phyloP scores from a whole-genome alignment of 306 rosid species.

The Elaeagnus macrophylla region DNA sequence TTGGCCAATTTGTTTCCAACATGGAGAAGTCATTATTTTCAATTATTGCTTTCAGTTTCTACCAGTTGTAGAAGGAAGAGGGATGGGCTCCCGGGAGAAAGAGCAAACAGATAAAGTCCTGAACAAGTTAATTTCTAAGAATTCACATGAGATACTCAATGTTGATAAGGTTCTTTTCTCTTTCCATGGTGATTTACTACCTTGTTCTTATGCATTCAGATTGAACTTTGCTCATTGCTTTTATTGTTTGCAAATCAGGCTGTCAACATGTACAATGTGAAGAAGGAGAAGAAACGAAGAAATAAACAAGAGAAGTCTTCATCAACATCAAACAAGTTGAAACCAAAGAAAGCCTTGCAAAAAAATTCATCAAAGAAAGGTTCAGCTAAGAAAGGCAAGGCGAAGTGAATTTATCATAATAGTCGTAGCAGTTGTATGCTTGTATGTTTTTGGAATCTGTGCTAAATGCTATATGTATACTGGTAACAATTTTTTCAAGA shows the following conservation, averaged over 20 bases:
- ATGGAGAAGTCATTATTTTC: not conserved
- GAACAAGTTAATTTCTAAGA: conserved; percentile 74
- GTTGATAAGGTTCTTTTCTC: conserved; percentile 49
- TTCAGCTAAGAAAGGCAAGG: conserved; percentile 40
- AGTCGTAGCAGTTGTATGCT: conserved; percentile 15
- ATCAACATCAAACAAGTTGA: conserved; percentile 47
- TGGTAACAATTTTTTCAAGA: not conserved
- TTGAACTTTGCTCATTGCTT: not conserved
- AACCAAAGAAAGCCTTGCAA: conserved; percentile 43
- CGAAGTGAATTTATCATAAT: conserved; percentile 33
- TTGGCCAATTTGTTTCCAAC: not conserved
- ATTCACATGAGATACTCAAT: conserved; percentile 73
- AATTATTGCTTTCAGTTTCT: conserved; percentile 48
- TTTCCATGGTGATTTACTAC: conserved; percentile 1
- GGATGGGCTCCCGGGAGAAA: conserved; percentile 52
- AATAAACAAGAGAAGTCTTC: conserved; percentile 34
- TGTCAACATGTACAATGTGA: conserved; percentile 58
- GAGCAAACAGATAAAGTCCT: conserved; percentile 79
- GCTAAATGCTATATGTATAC: conserved; percentile 3
- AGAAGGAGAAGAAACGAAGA: conserved; percentile 57
- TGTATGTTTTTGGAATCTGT: conserved; percentile 17
- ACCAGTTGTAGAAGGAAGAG: conserved; percentile 69
- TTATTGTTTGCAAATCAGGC: conserved; percentile 40
- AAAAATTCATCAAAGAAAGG: conserved; percentile 47
- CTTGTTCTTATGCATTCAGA: not conserved